Percentiles rank a stretch among this genome's conserved stretches.
phyloP scores from a whole-genome alignment of 2,329 filamentous ascomycete species.

The Lanzia echinophila region DNA sequence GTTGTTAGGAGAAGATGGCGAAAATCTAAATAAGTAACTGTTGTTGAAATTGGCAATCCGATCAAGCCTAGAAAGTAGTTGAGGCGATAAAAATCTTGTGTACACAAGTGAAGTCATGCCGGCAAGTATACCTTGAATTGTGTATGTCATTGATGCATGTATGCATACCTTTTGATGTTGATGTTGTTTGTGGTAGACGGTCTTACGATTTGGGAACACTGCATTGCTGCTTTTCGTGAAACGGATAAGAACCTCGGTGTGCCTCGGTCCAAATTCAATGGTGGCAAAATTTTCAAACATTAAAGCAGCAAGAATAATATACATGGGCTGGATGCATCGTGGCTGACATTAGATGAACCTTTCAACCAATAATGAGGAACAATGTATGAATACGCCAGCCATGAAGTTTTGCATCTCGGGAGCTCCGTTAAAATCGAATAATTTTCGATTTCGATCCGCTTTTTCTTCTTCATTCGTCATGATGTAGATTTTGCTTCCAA shows the following conservation, averaged over 20 bases:
- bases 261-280: not conserved
- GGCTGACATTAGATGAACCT: slow-evolving; percentile 4
- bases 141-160: not conserved
- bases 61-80: too few species aligned
- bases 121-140: not conserved
- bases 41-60: too few species aligned
- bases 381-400: slow-evolving; percentile 9
- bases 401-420: slow-evolving; percentile 4
- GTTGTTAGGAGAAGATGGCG: too few species aligned
- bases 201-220: not conserved
- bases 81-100: too few species aligned
- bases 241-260: not conserved
- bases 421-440: not conserved
- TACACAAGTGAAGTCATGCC: too few species aligned
- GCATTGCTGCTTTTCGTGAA: slow-evolving; percentile 6
- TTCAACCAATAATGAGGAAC: slow-evolving; percentile 2
- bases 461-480: too few species aligned
- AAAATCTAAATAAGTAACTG: too few species aligned
- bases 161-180: not conserved
- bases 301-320: slow-evolving; percentile 4
- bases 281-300: not conserved
- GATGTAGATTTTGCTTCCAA: too few species aligned
- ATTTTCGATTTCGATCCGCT: too few species aligned
- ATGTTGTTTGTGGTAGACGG: not conserved
- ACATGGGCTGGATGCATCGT: not conserved